Evolutionary conservation across 1,284 basidiomycete genomes (phyloP).

Genomic region (Entoloma clypeatum): DNA sequence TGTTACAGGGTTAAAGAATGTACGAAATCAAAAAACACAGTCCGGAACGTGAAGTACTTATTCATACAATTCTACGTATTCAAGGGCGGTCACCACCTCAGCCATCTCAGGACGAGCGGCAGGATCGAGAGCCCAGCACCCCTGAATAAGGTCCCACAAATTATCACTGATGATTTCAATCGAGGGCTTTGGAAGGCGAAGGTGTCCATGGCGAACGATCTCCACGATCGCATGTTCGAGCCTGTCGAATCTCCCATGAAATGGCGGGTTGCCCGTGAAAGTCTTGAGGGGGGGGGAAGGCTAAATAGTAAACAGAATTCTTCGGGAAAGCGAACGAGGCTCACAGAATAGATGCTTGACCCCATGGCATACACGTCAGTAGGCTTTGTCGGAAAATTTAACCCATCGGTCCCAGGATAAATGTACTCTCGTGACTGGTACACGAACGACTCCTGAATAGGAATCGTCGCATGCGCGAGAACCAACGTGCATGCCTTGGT

Average conservation of each 20-base stretch:
- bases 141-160: constrained; percentile 9
- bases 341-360: constrained; percentile 12
- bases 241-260: background rate
- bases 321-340: background rate
- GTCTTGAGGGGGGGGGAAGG: constrained; percentile 8
- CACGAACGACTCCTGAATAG: constrained; percentile 2
- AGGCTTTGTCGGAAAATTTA: constrained; percentile 2
- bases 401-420: background rate
- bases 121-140: constrained; percentile 13
- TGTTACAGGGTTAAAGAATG: no score
- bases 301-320: background rate
- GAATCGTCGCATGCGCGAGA: constrained; percentile 2
- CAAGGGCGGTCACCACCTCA: constrained; percentile 9
- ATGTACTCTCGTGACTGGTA: constrained; percentile 16
- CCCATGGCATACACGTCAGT: constrained; percentile 16
- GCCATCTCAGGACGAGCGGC: constrained; percentile 11
- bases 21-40: no score
- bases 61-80: no score
- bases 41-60: no score
- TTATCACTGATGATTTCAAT: background rate
- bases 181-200: background rate
- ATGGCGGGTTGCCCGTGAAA: constrained; percentile 12
- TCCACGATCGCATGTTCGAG: background rate
- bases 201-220: constrained; percentile 5
- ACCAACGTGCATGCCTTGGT: constrained; percentile 5